Base-by-base conservation (phyloP, 768 basidiomycete genomes). In the Pleurotus cornucopiae region DNA sequence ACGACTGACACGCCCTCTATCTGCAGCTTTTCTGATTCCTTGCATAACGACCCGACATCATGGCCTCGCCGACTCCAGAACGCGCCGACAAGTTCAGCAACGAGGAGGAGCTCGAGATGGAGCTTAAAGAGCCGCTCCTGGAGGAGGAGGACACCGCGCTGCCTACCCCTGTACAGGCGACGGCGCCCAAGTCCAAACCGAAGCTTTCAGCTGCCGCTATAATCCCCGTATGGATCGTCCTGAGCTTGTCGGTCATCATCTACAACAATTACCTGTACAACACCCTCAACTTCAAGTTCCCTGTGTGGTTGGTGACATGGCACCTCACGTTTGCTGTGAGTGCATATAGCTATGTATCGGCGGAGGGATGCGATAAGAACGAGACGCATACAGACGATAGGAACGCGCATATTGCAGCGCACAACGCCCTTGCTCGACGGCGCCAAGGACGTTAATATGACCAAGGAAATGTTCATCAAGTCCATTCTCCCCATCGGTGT, bases 211-310 rank as follows among this genome's bases (percentile, higher is more conserved):
- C 89, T 0, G 66, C 84, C 0, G 73, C 79, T 55, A 90, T 94
- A 65, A 91, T 97, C 56, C 94, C 92, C 23, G 75, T 96, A 55
- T 98, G 96, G 96, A 98, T 97, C 65, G 73, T 83, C 16, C 86
- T 96, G 62, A 89, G 86, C 61, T 92, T 93, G 21, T 68, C 84
- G 6, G 95, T 98, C 67, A 98, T 98, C 73, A 85, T 97, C 57
- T 97, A 98, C 83, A 97, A 97, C 82, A 96, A 94, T 70, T 86
- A 86, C 67, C 72, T 91, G 62, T 93, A 91, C 78, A 90, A 89
- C 71, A 81, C 80, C 45, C 83, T 89, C 65, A 71, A 85, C 58
- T 97, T 97, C 77, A 83, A 84, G 65, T 97, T 77, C 75, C 95
- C 95, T 25, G 93, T 97, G 61, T 96, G 95, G 72, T 81, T 94